Percentiles rank a stretch among this genome's conserved stretches.
Evolutionary conservation across 1,284 basidiomycete species (phyloP).

Genomic region (Melampsora americana): DNA sequence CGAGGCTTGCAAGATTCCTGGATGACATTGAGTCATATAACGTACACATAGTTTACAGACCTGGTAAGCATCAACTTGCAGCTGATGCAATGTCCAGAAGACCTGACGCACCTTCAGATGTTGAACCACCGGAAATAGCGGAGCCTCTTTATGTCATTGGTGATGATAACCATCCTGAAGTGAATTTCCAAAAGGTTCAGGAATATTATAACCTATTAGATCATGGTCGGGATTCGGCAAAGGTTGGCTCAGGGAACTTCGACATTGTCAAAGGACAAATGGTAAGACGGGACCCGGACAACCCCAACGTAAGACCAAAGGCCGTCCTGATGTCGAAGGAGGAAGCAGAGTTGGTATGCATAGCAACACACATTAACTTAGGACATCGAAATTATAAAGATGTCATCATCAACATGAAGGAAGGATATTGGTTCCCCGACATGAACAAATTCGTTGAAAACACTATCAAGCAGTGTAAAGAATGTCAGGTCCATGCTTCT

Average conservation of each 20-base stretch:
- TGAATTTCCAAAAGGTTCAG: too few relatives aligned
- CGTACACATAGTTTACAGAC: constrained; percentile 7
- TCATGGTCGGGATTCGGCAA: too few relatives aligned
- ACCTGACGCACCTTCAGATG: neutral
- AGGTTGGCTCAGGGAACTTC: too few relatives aligned
- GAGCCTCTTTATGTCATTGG: neutral
- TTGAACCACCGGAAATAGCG: constrained; percentile 1
- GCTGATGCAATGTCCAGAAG: constrained; percentile 15
- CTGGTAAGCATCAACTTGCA: constrained; percentile 16
- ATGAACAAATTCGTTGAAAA: neutral
- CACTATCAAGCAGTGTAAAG: neutral
- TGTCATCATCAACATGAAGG: neutral
- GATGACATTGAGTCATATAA: constrained; percentile 16
- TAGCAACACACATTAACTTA: neutral
- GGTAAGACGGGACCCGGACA: too few relatives aligned
- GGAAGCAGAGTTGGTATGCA: too few relatives aligned
- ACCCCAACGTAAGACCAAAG: too few relatives aligned
- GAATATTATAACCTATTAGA: too few relatives aligned
- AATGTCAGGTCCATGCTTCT: neutral
- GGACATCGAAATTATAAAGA: constrained; percentile 1
- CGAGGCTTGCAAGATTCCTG: neutral
- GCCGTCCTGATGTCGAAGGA: too few relatives aligned
- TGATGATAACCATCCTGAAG: too few relatives aligned
- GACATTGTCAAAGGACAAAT: too few relatives aligned
- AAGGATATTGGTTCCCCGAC: neutral